Conservation (phyloP, 176 grass and related monocot genomes). For the Canna indica region DNA sequence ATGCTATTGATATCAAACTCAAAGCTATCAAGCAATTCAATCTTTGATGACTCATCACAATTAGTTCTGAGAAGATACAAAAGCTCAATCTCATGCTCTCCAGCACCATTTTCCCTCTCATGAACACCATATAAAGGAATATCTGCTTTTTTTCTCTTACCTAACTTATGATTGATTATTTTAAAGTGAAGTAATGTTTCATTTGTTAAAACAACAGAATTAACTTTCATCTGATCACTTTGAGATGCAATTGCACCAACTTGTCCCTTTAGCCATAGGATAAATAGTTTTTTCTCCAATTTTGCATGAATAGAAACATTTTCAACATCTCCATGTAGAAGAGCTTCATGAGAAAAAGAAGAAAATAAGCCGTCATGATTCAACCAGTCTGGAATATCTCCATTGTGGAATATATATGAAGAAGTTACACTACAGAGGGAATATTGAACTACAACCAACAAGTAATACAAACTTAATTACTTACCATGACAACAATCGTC, state of each 20-base stretch:
- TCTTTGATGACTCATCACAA: constrained; percentile 38
- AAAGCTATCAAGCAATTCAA: constrained; percentile 36
- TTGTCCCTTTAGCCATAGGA: constrained; percentile 66
- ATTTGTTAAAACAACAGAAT: constrained; percentile 47
- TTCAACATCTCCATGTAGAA: constrained; percentile 29
- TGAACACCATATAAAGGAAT: background rate
- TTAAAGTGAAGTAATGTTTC: constrained; percentile 79
- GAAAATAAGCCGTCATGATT: constrained; percentile 2
- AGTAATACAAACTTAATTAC: too few relatives aligned
- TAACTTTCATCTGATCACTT: constrained; percentile 29
- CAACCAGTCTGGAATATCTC: background rate
- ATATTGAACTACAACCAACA: too few relatives aligned
- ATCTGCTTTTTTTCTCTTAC: constrained; percentile 18
- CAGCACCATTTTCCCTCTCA: background rate
- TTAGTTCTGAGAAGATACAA: constrained; percentile 55
- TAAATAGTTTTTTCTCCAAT: constrained; percentile 47
- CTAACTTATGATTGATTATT: constrained; percentile 38
- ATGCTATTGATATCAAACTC: constrained; percentile 33
- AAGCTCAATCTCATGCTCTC: constrained; percentile 26
- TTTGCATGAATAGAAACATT: constrained; percentile 29
- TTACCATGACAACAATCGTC: too few relatives aligned
- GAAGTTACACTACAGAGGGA: too few relatives aligned
- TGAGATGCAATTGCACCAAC: constrained; percentile 45
- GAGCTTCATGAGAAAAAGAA: constrained; percentile 35
- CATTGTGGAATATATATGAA: constrained; percentile 19